Percentiles rank a stretch among this genome's conserved stretches.
Evolutionary conservation across 345 rosid genomes (phyloP).

Genomic region (Eucalyptus decipiens): DNA sequence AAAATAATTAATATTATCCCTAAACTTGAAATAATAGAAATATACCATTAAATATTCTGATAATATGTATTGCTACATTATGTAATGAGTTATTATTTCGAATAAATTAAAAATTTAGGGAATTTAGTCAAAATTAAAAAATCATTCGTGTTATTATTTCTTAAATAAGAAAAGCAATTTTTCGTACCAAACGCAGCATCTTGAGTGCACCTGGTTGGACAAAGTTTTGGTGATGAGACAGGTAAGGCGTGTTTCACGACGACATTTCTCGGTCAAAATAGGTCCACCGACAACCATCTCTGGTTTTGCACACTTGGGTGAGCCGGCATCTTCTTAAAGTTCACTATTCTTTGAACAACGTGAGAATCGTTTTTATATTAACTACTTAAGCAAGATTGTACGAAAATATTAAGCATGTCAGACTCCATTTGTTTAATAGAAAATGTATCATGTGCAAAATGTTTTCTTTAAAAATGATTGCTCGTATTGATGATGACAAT

Average conservation of each 20-base stretch:
- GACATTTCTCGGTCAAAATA: not conserved
- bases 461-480: too few species aligned
- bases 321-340: not conserved
- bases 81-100: accelerated
- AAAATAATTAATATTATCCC: too few species aligned
- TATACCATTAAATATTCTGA: not conserved
- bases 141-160: too few species aligned
- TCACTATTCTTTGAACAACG: not conserved
- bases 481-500: accelerated
- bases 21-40: too few species aligned
- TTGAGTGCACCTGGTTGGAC: not conserved
- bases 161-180: not conserved
- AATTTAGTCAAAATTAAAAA: too few species aligned
- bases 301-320: not conserved
- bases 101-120: too few species aligned
- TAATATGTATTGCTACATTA: too few species aligned
- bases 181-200: not conserved
- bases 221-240: not conserved
- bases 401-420: not conserved
- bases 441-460: not conserved
- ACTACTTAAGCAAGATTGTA: not conserved
- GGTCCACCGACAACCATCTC: not conserved
- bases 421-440: not conserved
- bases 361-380: not conserved
- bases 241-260: not conserved